These are phyloP conservation scores for Oryza punctata DNA, from an alignment of 176 grass and related monocot species.

Conservation along the genomic window DNA sequence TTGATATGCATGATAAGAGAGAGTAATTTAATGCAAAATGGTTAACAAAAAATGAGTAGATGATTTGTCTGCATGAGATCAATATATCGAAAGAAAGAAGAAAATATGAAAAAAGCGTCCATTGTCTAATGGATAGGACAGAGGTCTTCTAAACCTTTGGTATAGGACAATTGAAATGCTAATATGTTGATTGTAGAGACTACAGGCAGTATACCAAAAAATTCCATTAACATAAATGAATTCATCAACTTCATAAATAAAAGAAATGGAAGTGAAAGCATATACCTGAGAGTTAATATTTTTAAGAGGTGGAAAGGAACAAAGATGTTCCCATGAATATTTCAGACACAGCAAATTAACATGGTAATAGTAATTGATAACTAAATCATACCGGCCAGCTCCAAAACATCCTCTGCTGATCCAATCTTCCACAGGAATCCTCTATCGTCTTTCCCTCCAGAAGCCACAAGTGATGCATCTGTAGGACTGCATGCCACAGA, in stretches of 20 bases:
- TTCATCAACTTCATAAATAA: neutral
- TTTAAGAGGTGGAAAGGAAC: neutral
- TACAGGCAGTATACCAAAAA: neutral
- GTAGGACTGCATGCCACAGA: conserved; percentile 72
- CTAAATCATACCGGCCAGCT: conserved; percentile 53
- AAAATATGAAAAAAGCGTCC: no score
- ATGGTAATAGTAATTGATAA: neutral
- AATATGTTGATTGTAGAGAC: neutral
- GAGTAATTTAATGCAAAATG: neutral
- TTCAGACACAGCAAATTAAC: neutral
- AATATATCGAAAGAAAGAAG: no score
- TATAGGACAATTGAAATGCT: neutral
- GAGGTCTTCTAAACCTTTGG: no score
- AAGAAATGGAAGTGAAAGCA: neutral
- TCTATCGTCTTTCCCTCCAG: conserved; percentile 90
- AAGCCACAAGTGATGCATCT: conserved; percentile 74
- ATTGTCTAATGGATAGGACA: no score
- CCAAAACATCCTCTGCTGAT: conserved; percentile 50
- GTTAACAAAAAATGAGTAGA: neutral
- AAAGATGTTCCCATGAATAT: neutral
- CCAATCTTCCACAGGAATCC: conserved; percentile 93
- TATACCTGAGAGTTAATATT: neutral
- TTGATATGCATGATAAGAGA: neutral
- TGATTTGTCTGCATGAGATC: neutral
- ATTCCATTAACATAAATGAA: neutral